phyloP scores from a whole-genome alignment of 805 yeast species.

The Lipomyces yamadae region DNA sequence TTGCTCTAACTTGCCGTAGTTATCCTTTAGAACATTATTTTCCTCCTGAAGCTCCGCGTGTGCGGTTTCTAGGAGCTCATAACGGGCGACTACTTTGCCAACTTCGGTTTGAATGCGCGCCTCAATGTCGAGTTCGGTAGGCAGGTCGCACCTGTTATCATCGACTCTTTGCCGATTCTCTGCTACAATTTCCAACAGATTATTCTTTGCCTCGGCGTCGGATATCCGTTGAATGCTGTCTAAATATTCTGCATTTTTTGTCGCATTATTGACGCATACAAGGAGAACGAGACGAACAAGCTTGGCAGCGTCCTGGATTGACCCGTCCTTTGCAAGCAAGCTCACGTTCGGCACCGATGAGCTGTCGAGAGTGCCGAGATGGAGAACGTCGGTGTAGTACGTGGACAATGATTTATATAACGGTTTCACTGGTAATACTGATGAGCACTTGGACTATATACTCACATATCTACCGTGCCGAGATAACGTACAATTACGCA shows the following conservation, averaged over 20 bases:
- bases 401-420: slow-evolving; percentile 23
- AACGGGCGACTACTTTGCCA: slow-evolving; percentile 6
- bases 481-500: slow-evolving; percentile 23
- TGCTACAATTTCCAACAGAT: slow-evolving; percentile 3
- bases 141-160: not conserved
- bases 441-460: not conserved
- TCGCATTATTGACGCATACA: slow-evolving; percentile 1
- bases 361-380: not conserved
- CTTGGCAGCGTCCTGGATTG: slow-evolving; percentile 21
- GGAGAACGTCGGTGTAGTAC: slow-evolving; percentile 8
- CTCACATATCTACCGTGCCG: not conserved
- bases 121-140: not conserved
- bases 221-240: not conserved
- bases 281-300: slow-evolving; percentile 16
- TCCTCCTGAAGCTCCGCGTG: slow-evolving; percentile 23
- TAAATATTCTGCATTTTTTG: not conserved
- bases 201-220: not conserved
- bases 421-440: slow-evolving; percentile 20
- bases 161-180: not conserved
- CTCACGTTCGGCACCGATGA: slow-evolving; percentile 27
- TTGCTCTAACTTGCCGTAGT: not conserved
- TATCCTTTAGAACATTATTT: slow-evolving; percentile 15
- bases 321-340: slow-evolving; percentile 33
- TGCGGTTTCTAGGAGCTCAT: slow-evolving; percentile 17
- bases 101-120: slow-evolving; percentile 11